Base-by-base conservation (phyloP, 768 basidiomycete genomes). In the Naganishia friedmannii region DNA sequence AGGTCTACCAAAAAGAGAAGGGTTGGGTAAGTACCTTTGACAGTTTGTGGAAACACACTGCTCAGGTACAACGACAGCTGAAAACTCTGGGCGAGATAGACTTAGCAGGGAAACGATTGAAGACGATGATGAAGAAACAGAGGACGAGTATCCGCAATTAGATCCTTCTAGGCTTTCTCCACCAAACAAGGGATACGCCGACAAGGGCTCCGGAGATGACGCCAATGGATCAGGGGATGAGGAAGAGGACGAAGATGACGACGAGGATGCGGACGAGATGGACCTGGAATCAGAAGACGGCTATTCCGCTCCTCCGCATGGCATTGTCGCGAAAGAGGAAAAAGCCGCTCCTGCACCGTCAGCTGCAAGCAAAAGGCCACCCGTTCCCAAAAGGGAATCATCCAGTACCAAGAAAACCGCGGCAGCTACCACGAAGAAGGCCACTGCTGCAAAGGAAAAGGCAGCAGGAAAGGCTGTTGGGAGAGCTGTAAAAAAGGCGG, bases 281-380 rank as follows among this genome's bases (percentile, higher is more conserved):
- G 79, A 79, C 66, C 71, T 79, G 21, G 78, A 77, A 55, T 81
- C 79, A 60, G 76, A 77, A 31, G 76, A 74, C 48, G 77, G 66
- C 15, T 67, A 69, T 28, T 53, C 54, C 28, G 65, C 73, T 28
- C 70, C 57, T 56, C 48, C 72, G 34, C 60, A 45, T 23, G 53
- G 53, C 19, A 53, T 29, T 12, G 46, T 51, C 17, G 31, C 10
- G 7, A 66, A 51, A 28, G 63, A 45, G 34, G 69, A 70, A 31
- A n/a, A 51, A 28, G 34, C 58, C 3, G 51, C 69, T 17, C n/a
- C 58, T 28, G 37, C 34, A 12, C 34, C 53, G 6, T 42, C 60
- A 31, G 26, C 57, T 60, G 48, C 68, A 5, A 45, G 23, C 9
- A 65, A 63, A 15, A 45, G 23, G 34, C 60, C 28, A 31, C 28